These are phyloP conservation scores for Madurella mycetomatis DNA, from an alignment of 2,329 filamentous ascomycete genomes.

Conservation along the genomic window DNA sequence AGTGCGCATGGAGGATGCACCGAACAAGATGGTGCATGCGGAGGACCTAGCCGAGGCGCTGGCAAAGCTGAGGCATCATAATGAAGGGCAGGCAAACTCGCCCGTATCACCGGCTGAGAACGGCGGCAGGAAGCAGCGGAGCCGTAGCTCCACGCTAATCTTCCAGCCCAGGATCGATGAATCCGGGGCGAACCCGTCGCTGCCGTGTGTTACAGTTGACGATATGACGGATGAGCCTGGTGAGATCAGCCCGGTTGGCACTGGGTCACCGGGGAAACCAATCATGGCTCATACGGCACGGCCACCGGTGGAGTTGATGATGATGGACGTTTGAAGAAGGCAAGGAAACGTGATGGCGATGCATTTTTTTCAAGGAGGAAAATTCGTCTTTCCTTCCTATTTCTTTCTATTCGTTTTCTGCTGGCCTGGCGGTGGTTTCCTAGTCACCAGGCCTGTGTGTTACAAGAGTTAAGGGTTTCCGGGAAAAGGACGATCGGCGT, in stretches of 20 bases:
- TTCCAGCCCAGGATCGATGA: slow-evolving; percentile 52
- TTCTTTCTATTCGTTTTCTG: not conserved
- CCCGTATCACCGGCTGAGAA: slow-evolving; percentile 40
- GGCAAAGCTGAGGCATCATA: slow-evolving; percentile 53
- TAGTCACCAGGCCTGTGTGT: not conserved
- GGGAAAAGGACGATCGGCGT: slow-evolving; percentile 5
- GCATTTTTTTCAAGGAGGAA: not conserved
- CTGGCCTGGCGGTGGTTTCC: not conserved
- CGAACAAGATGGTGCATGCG: slow-evolving; percentile 65
- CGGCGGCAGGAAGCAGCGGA: slow-evolving; percentile 36
- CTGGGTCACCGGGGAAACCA: slow-evolving; percentile 34
- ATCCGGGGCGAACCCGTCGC: slow-evolving; percentile 46
- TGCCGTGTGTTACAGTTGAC: slow-evolving; percentile 64
- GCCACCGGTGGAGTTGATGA: slow-evolving; percentile 64
- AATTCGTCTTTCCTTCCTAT: not conserved
- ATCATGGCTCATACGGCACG: slow-evolving; percentile 57
- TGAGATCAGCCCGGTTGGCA: slow-evolving; percentile 36
- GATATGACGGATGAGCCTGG: slow-evolving; percentile 58
- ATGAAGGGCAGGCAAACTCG: slow-evolving; percentile 20
- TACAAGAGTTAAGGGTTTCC: not conserved
- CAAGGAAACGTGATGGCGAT: too few species aligned
- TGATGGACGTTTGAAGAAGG: slow-evolving; percentile 40
- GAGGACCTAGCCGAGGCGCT: slow-evolving; percentile 65
- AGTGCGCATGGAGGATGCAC: slow-evolving; percentile 62
- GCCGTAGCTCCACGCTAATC: slow-evolving; percentile 61